Conservation (phyloP, 257 asterid genomes). For the Primulina tabacum region DNA sequence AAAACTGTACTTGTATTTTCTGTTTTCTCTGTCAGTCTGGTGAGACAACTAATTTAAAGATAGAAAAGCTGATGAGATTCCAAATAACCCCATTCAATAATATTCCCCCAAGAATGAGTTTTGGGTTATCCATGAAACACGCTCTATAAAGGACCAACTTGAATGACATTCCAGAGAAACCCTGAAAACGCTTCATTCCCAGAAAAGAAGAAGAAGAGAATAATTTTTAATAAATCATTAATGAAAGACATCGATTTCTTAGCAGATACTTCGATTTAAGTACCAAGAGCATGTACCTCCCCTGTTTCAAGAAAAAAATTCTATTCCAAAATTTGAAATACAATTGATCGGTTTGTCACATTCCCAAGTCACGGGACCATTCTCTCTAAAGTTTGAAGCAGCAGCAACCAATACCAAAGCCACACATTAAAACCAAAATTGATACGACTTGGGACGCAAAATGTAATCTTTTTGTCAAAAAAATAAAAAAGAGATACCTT, state of each 20-base stretch:
- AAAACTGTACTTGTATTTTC: background rate
- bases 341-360: no score
- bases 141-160: background rate
- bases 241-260: no score
- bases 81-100: background rate
- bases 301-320: background rate
- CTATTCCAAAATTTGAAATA: no score
- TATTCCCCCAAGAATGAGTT: background rate
- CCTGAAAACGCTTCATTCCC: background rate
- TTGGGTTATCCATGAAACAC: background rate
- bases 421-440: background rate
- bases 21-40: background rate
- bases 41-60: conserved; percentile 1
- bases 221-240: no score
- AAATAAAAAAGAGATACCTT: conserved; percentile 39
- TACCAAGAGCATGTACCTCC: background rate
- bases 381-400: background rate
- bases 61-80: background rate
- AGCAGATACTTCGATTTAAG: background rate
- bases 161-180: background rate
- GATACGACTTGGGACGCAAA: background rate
- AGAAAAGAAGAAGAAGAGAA: background rate
- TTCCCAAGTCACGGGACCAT: background rate
- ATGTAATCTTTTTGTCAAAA: background rate
- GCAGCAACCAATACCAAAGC: background rate